Evolutionary conservation across 2,329 filamentous ascomycete genomes (phyloP), one percentile per base, ranked within the genome.

Genomic region (Colletotrichum melonis): DNA sequence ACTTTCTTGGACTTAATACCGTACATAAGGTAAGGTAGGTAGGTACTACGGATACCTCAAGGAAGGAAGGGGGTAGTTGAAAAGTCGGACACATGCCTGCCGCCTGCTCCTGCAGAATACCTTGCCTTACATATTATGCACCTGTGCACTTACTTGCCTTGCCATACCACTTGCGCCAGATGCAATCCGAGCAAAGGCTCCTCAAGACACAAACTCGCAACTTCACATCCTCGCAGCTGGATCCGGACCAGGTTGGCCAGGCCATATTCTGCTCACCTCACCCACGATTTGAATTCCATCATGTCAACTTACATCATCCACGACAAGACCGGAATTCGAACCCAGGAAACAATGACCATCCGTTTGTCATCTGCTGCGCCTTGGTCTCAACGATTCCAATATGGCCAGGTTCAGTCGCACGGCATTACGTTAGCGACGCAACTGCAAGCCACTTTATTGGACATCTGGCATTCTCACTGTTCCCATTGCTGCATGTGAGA

Each of bases 401-500:
- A 64, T 64, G 54, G n/a, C 38, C 69, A 42, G 46, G 58, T 12
- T 24, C 46, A 28, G 70, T 73, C 24, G 42, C 66, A 73, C 70
- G 28, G 60, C 66, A 55, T 73, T 56, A 64, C 66, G 30, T 73
- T 69, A 69, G 46, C 59, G 59, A 59, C 26, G 66, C 60, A 42
- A 19, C 55, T 69, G 59, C 70, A 60, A 65, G 59, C 66, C 70
- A 70, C 66, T 56, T 54, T 38, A 65, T 73, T 73, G 70, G 59
- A 16, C 46, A 70, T 73, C 60, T 69, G 54, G 58, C 58, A 63
- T 63, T 54, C 32, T 28, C 38, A 30, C 19, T 22, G 26, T 49
- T 49, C 56, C 63, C 46, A 42, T 4, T 52, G 70, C 70, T 65
- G 70, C 70, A 73, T 64, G 66, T 73, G 66, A 73, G 70, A 73